Base-by-base conservation (phyloP, 805 yeast species). In the Hanseniaspora occidentalis region DNA sequence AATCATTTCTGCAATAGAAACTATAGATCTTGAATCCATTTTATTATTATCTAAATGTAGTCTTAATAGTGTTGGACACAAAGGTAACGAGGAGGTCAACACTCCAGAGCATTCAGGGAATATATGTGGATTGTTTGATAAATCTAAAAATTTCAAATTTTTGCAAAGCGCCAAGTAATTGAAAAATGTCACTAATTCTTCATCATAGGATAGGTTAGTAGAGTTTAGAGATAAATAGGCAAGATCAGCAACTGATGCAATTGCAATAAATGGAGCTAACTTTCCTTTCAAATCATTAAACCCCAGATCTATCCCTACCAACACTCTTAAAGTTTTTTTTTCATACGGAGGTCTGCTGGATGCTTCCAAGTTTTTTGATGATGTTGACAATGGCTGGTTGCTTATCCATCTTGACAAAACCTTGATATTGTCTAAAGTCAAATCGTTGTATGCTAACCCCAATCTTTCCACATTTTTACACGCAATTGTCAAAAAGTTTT, bases 371-470 rank as follows among this genome's bases (percentile, higher is more conserved):
- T n/a, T n/a, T n/a, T n/a, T n/a, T n/a, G n/a, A n/a, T n/a, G n/a
- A n/a, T n/a, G n/a, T n/a, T n/a, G n/a, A n/a, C n/a, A n/a, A n/a
- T n/a, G n/a, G n/a, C n/a, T n/a, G n/a, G 13, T 52, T 59, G 43
- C 55, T 49, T 31, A 83, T 48, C 83, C 88, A 81, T 24, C 69
- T 58, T 1, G 77, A 74, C n/a, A 84, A 47, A 9, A 71, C 56
- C 39, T 65, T 61, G 41, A 80, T 61, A 46, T 88, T 94, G 16
- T 67, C 67, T 1, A 63, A 61, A 0, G 73, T 61, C 20, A 88
- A 61, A 11, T 77, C 76, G 54, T 84, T 84, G 54, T 79, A 81
- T 0, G 95, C 95, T 33, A 88, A 59, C 0, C 96, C 95, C 17
- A 89, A 60, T 42, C 81, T 71, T 31, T 62, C 54, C 0, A 94